Base-by-base conservation (phyloP, 495 filamentous ascomycete genomes). In the Talaromyces trachyspermus region DNA sequence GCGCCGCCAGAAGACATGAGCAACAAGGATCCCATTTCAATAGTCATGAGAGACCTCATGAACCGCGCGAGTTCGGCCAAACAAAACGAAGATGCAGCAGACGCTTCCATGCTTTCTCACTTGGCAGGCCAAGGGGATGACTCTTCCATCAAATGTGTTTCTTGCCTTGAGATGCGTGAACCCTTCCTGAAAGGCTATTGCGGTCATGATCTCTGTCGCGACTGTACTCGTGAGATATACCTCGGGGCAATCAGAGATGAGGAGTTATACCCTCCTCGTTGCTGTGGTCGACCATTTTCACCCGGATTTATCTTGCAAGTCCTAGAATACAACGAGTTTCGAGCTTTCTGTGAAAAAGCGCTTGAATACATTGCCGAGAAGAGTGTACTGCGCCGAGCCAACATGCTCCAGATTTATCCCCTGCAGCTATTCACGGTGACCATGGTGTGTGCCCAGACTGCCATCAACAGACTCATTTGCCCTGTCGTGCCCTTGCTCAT, bases 401-500 rank as follows among this genome's bases (percentile, higher is more conserved):
- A 54, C 39, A 1, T 57, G 54, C 30, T 55, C 57, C 7, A 55
- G 48, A 14, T 60, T 57, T 15, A 60, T 60, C 18, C 50, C 54
- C 39, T 1, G 48, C 39, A 6, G 42, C 39, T 1, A 54, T 57
- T 18, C n/a, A 39, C 0, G 3, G 45, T 12, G 49, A 58, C 10
- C 11, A 46, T 9, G 55, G 49, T 12, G 50, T 24, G 15, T 58
- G 52, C 33, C 45, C 35, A n/a, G 23, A n/a, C 9, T 60, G 54
- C 33, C 19, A 51, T 5, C 36, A 49, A 19, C 18, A 39, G 17
- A 60, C 54, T 15, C 54, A 60, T 48, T 5, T 52, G 2, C 39
- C 38, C 14, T 60, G 51, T 19, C 46, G 43, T 11, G 49, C 51
- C 5, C 40, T 50, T 5, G 49, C 14, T 4, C 57, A 57, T 30